Evolutionary conservation across 257 asterid species (phyloP).

Genomic region (Buddleja alternifolia): DNA sequence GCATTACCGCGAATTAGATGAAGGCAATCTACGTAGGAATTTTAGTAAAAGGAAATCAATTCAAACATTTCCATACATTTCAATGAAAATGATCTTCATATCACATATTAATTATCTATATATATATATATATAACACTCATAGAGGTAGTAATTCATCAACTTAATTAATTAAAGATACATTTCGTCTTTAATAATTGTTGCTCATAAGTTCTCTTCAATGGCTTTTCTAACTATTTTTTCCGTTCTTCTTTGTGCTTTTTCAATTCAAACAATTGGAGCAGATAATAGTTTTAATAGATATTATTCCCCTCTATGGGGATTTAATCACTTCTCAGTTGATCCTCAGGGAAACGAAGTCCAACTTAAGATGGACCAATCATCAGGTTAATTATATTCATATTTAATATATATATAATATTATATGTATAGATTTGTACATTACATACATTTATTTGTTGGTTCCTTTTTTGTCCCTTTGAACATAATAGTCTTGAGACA

Average conservation of each 20-base stretch:
- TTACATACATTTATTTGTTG: no score
- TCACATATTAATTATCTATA: background rate
- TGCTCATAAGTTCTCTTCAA: conserved; percentile 3
- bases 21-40: background rate
- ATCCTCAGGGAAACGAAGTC: conserved; percentile 42
- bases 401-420: background rate
- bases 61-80: background rate
- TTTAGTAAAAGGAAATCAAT: background rate
- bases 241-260: background rate
- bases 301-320: conserved; percentile 53
- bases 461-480: no score
- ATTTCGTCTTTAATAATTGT: background rate
- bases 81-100: background rate
- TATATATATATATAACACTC: background rate
- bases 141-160: background rate
- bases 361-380: conserved; percentile 42
- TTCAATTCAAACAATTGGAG: conserved; percentile 9
- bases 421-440: background rate
- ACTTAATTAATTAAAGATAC: background rate
- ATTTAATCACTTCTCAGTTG: conserved; percentile 35
- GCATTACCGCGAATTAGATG: background rate
- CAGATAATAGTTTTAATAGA: conserved; percentile 27
- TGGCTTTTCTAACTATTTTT: conserved; percentile 28
- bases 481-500: no score
- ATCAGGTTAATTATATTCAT: conserved; percentile 34